These are phyloP conservation scores for Lenwebbia sp. DNA, from an alignment of 345 rosid species.

Conservation along the genomic window DNA sequence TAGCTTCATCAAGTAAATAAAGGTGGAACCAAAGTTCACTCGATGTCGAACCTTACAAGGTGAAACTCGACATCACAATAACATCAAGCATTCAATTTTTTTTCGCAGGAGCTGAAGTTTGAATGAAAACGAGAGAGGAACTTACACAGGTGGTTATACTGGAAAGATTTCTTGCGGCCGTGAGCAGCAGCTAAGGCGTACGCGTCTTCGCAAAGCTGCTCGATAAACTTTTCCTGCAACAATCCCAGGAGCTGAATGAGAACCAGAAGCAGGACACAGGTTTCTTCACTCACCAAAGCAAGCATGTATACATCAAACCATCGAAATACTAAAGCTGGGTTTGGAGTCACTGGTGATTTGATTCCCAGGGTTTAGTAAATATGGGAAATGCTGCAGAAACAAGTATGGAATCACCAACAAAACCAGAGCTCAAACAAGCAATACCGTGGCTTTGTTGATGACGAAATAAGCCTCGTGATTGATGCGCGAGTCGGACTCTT, in stretches of 20 bases:
- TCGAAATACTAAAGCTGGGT: not conserved
- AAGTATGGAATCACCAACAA: not conserved
- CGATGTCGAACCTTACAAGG: not conserved
- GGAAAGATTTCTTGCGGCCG: constrained; percentile 49
- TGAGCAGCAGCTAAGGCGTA: constrained; percentile 27
- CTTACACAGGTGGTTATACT: constrained; percentile 68
- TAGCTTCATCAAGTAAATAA: not conserved
- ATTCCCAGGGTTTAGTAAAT: not conserved
- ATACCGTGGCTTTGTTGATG: constrained; percentile 76
- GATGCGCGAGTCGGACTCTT: constrained; percentile 18
- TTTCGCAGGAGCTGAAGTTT: not conserved
- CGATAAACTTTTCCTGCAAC: constrained; percentile 65
- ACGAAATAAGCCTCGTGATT: constrained; percentile 60
- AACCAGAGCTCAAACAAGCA: not conserved
- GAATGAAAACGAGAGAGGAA: not conserved
- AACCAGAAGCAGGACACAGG: not conserved
- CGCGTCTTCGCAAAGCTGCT: constrained; percentile 54
- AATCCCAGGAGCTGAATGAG: not conserved
- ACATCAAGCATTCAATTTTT: not conserved
- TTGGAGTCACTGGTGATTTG: not conserved
- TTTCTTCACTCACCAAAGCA: not conserved
- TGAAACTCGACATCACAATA: not conserved
- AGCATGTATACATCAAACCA: not conserved
- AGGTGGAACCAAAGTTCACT: not conserved
- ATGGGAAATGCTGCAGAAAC: not conserved